These are phyloP conservation scores for Mycena epipterygia DNA, from an alignment of 768 basidiomycete species.

Conservation along the genomic window DNA sequence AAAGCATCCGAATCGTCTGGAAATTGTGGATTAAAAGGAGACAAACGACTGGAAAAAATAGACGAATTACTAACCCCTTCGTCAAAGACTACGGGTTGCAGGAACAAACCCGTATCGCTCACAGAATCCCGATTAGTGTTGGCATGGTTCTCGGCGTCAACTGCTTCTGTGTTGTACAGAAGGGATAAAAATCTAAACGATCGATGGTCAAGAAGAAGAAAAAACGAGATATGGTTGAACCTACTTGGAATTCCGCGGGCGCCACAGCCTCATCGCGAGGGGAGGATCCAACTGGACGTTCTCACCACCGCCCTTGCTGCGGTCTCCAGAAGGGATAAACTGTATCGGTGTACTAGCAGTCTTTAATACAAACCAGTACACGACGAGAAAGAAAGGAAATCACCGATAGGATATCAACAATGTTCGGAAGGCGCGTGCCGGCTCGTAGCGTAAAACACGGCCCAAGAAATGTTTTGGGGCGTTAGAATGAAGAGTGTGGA, in stretches of 20 bases:
- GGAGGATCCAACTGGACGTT: slow-evolving; percentile 64
- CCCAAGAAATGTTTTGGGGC: slow-evolving; percentile 78
- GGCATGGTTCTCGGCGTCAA: slow-evolving; percentile 51
- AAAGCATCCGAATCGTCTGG: slow-evolving; percentile 67
- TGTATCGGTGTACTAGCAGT: slow-evolving; percentile 55
- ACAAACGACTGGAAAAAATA: background rate
- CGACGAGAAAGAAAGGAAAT: background rate
- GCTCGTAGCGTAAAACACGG: slow-evolving; percentile 81
- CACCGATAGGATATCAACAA: slow-evolving; percentile 84
- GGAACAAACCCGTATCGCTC: slow-evolving; percentile 54
- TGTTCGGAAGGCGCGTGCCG: slow-evolving; percentile 81
- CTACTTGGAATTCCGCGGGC: slow-evolving; percentile 66
- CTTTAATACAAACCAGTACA: background rate
- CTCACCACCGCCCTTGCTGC: slow-evolving; percentile 38
- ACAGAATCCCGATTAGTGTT: slow-evolving; percentile 33
- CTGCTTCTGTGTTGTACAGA: slow-evolving; percentile 70
- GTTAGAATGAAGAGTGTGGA: slow-evolving; percentile 69
- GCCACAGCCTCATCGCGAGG: slow-evolving; percentile 72
- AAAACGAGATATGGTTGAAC: slow-evolving; percentile 3
- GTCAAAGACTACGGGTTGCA: slow-evolving; percentile 73
- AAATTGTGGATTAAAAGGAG: background rate
- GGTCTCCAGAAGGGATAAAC: slow-evolving; percentile 43
- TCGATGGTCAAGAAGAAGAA: slow-evolving; percentile 38
- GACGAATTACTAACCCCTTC: slow-evolving; percentile 63
- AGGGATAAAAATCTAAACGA: slow-evolving; percentile 54